Evolutionary conservation across 352 stramenopile genomes (phyloP).

Genomic region (Pythium brachiatum): DNA sequence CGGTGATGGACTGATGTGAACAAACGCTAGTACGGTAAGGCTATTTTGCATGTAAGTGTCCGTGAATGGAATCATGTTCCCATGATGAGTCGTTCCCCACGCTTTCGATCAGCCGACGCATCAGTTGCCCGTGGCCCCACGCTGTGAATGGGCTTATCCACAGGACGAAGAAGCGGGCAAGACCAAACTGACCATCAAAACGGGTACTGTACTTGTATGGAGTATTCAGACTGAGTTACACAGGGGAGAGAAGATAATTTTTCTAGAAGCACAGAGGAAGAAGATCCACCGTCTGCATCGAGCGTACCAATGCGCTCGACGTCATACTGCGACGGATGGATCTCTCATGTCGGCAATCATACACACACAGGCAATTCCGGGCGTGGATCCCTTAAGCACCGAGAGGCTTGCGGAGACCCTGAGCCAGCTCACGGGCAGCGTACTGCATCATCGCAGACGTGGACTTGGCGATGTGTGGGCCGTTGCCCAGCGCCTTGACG

Average conservation of each 20-base stretch:
- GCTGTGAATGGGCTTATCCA: too few relatives aligned
- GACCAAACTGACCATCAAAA: too few relatives aligned
- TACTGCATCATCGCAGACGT: slow-evolving; percentile 59
- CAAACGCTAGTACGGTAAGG: not conserved
- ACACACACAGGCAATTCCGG: too few relatives aligned
- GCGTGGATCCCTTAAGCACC: slow-evolving; percentile 24
- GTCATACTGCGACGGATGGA: not conserved
- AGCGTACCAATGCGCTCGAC: not conserved
- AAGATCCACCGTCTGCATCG: not conserved
- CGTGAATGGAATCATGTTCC: not conserved
- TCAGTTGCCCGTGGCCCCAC: too few relatives aligned
- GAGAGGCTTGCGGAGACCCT: slow-evolving; percentile 38
- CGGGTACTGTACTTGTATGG: too few relatives aligned
- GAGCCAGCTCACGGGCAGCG: slow-evolving; percentile 34
- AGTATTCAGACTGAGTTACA: not conserved
- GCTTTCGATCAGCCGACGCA: too few relatives aligned
- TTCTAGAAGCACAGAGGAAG: not conserved
- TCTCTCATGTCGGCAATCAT: not conserved
- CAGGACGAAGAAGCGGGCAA: too few relatives aligned
- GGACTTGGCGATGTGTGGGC: slow-evolving; percentile 43
- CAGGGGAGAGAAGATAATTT: not conserved
- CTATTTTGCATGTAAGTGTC: not conserved
- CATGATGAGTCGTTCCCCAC: not conserved
- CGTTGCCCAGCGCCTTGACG: slow-evolving; percentile 43
- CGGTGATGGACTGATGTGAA: too few relatives aligned